Evolutionary conservation across 2,329 filamentous ascomycete genomes (phyloP).

Genomic region (Leptographium procerum): DNA sequence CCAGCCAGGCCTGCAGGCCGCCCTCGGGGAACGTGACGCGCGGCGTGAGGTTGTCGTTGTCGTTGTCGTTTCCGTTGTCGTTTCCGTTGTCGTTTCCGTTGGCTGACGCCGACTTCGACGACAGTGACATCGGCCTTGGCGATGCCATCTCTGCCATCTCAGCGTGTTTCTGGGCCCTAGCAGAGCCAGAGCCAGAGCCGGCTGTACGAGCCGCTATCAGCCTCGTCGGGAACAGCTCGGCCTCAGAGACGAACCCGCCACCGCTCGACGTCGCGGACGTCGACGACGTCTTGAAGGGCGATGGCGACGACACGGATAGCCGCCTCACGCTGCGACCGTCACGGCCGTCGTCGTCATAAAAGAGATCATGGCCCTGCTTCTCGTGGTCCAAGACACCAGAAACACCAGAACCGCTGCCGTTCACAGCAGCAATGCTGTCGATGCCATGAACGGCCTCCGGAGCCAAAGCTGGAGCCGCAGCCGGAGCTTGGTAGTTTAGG

Average conservation of each 20-base stretch:
- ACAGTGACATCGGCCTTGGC: too few relatives aligned
- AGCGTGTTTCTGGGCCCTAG: too few relatives aligned
- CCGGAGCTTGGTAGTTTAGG: conserved; percentile 21
- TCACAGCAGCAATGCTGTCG: background rate
- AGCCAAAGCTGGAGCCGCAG: background rate
- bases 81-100: too few relatives aligned
- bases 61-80: too few relatives aligned
- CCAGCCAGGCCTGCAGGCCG: conserved; percentile 59
- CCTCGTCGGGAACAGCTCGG: too few relatives aligned
- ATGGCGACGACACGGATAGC: background rate
- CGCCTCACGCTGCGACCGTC: background rate
- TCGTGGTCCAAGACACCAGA: background rate
- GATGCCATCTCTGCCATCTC: too few relatives aligned
- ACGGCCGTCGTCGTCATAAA: background rate
- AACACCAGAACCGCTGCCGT: background rate
- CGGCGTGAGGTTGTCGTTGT: too few relatives aligned
- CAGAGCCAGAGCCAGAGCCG: too few relatives aligned
- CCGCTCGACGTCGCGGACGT: background rate
- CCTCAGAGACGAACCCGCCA: conserved; percentile 6
- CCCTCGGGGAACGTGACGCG: conserved; percentile 74
- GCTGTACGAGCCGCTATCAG: too few relatives aligned
- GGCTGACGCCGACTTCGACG: too few relatives aligned
- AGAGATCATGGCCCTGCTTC: background rate
- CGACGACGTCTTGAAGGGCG: background rate
- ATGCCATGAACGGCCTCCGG: background rate